These are phyloP conservation scores for Pseudonitzschia pungens DNA, from an alignment of 108 stramenopile species.

Conservation along the genomic window DNA sequence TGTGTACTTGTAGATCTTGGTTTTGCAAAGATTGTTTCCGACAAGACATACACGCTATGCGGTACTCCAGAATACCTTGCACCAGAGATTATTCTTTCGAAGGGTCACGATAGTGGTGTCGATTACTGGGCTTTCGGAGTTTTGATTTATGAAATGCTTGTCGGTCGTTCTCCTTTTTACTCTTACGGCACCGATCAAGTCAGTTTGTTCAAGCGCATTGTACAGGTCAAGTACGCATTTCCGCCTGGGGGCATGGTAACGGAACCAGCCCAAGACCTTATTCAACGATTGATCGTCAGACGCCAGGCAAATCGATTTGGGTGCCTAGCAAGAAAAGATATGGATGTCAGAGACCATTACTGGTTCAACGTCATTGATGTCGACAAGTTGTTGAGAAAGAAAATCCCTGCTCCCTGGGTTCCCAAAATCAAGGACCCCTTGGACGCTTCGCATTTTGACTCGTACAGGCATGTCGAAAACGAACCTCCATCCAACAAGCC, in stretches of 20 bases:
- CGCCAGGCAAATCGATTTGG: constrained; percentile 88
- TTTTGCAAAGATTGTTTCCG: constrained; percentile 97
- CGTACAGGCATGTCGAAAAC: constrained; percentile 95
- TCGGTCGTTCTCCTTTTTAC: constrained; percentile 96
- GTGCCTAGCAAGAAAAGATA: constrained; percentile 83
- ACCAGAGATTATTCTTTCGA: constrained; percentile 97
- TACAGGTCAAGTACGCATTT: constrained; percentile 93
- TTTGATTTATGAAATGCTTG: constrained; percentile 97
- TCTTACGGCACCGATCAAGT: constrained; percentile 93
- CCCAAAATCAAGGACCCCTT: constrained; percentile 89
- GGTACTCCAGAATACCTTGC: constrained; percentile 99
- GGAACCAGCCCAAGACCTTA: constrained; percentile 86
- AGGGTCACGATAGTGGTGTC: constrained; percentile 98
- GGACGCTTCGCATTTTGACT: constrained; percentile 97
- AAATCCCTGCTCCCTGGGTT: constrained; percentile 94
- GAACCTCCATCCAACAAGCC: constrained; percentile 79
- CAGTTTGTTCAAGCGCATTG: constrained; percentile 94
- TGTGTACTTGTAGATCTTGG: constrained; percentile 98
- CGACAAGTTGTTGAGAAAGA: constrained; percentile 80
- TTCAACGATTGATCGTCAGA: constrained; percentile 88
- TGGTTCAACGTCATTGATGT: constrained; percentile 94
- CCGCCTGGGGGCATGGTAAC: constrained; percentile 82
- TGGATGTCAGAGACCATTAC: constrained; percentile 92
- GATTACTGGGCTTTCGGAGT: constrained; percentile 99
- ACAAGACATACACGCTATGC: constrained; percentile 97